These are phyloP conservation scores for Lagenaria siceraria DNA, from an alignment of 306 rosid species.

Conservation along the genomic window DNA sequence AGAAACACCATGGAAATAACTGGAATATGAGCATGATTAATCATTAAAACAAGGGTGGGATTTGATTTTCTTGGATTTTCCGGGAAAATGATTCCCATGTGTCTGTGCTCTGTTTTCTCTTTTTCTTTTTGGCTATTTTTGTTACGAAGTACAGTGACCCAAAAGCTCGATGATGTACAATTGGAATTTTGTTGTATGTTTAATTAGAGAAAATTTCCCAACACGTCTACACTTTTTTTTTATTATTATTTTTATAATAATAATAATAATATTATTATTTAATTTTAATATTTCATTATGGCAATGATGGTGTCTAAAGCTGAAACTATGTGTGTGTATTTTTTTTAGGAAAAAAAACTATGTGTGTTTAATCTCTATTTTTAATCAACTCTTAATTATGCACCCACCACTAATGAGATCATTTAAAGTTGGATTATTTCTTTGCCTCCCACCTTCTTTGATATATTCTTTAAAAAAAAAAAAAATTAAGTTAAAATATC, in stretches of 20 bases:
- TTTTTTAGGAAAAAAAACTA: no score
- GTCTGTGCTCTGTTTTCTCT: not conserved
- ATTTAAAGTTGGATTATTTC: not conserved
- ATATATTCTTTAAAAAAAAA: not conserved
- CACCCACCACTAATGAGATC: not conserved
- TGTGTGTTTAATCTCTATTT: not conserved
- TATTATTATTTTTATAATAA: not conserved
- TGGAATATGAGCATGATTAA: not conserved
- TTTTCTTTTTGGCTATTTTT: not conserved
- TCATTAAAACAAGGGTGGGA: not conserved
- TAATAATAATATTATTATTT: not conserved
- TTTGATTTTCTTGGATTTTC: constrained; percentile 4
- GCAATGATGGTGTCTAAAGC: not conserved
- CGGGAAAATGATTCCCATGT: not conserved
- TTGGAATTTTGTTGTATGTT: constrained; percentile 7
- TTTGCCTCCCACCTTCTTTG: not conserved
- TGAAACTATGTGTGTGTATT: no score
- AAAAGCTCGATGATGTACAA: constrained; percentile 3
- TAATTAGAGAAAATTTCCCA: not conserved
- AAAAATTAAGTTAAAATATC: no score
- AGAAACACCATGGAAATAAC: not conserved
- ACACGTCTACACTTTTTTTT: not conserved
- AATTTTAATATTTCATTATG: not conserved
- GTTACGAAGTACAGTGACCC: not conserved
- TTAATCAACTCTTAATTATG: not conserved